A percentile compares a stretch with the other conserved stretches of the same genome.
These are phyloP conservation scores for Phaseolus coccineus DNA, from an alignment of 331 rosid genomes.

Conservation along the genomic window DNA sequence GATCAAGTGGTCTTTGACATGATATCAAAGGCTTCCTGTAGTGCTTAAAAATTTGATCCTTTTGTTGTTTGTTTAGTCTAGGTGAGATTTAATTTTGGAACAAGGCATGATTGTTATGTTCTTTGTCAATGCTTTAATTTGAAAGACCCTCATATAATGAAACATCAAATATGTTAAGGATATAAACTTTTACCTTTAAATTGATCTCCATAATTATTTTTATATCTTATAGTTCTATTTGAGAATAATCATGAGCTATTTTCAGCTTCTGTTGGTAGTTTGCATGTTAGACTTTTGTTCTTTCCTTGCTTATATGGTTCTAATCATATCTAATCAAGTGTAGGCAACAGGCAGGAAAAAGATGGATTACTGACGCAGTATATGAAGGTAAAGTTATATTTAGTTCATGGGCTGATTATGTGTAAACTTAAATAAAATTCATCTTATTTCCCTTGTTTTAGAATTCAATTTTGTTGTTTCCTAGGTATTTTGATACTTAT, in stretches of 20 bases:
- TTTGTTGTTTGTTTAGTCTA: background rate
- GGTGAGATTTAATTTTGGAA: conserved; percentile 35
- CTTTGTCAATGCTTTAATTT: conserved; percentile 19
- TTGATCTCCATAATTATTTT: background rate
- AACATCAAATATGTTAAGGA: conserved; percentile 32
- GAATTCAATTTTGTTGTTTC: conserved; percentile 15
- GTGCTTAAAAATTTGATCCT: conserved; percentile 27
- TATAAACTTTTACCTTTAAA: conserved; percentile 27
- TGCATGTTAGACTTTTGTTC: conserved; percentile 5
- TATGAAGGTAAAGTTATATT: conserved; percentile 75
- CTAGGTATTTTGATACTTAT: too few species aligned
- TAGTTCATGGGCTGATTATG: conserved; percentile 12
- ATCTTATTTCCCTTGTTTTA: conserved; percentile 23
- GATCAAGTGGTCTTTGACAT: conserved; percentile 20
- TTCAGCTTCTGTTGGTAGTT: conserved; percentile 34
- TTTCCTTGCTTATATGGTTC: conserved; percentile 36
- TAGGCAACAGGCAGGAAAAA: conserved; percentile 66
- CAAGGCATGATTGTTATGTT: background rate
- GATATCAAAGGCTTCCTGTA: conserved; percentile 11
- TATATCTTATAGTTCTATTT: conserved; percentile 7
- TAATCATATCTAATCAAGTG: conserved; percentile 45
- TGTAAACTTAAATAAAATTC: background rate
- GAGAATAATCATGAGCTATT: conserved; percentile 2
- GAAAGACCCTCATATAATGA: background rate
- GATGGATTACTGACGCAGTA: conserved; percentile 79